Evolutionary conservation across 345 rosid genomes (phyloP).

Genomic region (Excoecaria agallocha): DNA sequence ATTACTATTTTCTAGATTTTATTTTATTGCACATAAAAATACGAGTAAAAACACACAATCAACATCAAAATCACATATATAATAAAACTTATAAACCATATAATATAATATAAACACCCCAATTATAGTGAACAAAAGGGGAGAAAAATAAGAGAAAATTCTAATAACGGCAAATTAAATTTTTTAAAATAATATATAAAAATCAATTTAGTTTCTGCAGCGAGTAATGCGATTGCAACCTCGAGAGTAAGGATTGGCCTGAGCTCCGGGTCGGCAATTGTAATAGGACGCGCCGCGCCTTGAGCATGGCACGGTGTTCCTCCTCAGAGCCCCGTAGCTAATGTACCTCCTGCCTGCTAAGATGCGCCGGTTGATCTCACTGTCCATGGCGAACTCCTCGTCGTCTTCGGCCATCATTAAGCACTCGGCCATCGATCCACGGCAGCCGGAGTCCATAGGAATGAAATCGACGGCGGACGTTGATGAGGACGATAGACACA

Average conservation of each 20-base stretch:
- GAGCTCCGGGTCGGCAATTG: conserved; percentile 33
- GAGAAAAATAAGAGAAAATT: background rate
- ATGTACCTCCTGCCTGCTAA: conserved; percentile 23
- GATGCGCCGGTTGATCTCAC: conserved; percentile 27
- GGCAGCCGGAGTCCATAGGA: conserved; percentile 36
- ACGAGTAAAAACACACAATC: background rate
- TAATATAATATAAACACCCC: background rate
- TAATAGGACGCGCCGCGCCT: conserved; percentile 35
- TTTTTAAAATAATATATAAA: background rate
- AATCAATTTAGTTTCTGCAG: conserved; percentile 17
- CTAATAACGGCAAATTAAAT: too few species aligned
- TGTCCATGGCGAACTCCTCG: conserved; percentile 30
- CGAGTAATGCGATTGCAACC: conserved; percentile 31
- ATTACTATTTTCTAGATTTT: background rate
- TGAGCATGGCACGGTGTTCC: conserved; percentile 38
- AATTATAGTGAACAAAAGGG: background rate
- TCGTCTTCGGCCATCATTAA: conserved; percentile 3
- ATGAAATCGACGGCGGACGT: conserved; percentile 32
- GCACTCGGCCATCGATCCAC: conserved; percentile 33
- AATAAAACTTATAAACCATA: background rate
- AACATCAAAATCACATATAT: background rate
- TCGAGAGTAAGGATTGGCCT: conserved; percentile 34
- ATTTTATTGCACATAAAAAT: background rate
- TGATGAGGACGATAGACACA: conserved; percentile 31
- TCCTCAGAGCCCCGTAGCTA: conserved; percentile 37